phyloP scores from a whole-genome alignment of 495 filamentous ascomycete genomes.

The Thozetella sp. region DNA sequence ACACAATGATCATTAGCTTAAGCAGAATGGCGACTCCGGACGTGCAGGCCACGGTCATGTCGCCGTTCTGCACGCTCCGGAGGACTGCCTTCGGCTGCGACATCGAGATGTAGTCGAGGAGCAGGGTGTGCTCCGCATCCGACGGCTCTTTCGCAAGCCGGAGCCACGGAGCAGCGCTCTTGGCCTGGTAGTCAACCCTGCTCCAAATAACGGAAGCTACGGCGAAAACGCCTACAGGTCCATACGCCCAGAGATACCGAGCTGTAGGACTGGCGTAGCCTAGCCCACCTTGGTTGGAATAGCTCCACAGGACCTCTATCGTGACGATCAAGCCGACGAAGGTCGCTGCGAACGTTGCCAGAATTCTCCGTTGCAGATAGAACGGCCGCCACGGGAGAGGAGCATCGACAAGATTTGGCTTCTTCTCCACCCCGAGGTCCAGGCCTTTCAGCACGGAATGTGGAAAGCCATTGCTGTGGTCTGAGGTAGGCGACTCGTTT shows the following conservation, averaged over 20 bases:
- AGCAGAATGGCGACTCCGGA: slow-evolving; percentile 14
- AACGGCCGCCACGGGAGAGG: slow-evolving; percentile 20
- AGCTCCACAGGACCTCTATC: slow-evolving; percentile 12
- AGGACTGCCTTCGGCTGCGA: slow-evolving; percentile 7
- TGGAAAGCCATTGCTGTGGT: not conserved
- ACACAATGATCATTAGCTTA: slow-evolving; percentile 16
- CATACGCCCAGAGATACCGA: slow-evolving; percentile 30
- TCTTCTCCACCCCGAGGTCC: slow-evolving; percentile 13
- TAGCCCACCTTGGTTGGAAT: slow-evolving; percentile 13
- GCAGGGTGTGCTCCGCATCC: slow-evolving; percentile 12
- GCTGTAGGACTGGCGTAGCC: not conserved
- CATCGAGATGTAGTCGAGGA: slow-evolving; percentile 28
- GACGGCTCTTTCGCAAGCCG: slow-evolving; percentile 11
- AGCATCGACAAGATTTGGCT: slow-evolving; percentile 15
- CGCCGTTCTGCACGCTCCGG: slow-evolving; percentile 11
- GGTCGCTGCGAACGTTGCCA: slow-evolving; percentile 13
- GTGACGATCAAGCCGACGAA: slow-evolving; percentile 11
- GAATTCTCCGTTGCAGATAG: slow-evolving; percentile 20
- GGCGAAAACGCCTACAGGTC: slow-evolving; percentile 22
- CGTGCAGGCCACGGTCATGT: slow-evolving; percentile 17
- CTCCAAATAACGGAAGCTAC: slow-evolving; percentile 23
- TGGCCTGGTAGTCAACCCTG: slow-evolving; percentile 27
- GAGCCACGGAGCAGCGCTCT: slow-evolving; percentile 27
- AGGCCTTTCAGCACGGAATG: slow-evolving; percentile 1
- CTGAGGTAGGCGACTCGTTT: slow-evolving; percentile 8